Evolutionary conservation across 257 asterid species (phyloP).

Genomic region (Ilex asprella): DNA sequence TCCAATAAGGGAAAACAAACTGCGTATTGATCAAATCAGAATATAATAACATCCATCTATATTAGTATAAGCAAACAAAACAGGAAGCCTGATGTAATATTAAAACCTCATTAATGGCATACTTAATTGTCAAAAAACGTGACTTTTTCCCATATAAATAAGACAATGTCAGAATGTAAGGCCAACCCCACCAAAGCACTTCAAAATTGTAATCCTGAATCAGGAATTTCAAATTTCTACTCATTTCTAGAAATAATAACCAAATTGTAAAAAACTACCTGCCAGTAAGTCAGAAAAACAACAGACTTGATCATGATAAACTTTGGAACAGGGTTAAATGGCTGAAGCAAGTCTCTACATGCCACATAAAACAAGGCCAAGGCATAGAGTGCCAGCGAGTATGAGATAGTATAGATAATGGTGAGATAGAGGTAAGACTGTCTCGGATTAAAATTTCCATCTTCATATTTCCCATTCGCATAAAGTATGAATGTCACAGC

Average conservation of each 20-base stretch:
- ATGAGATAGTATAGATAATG: slow-evolving; percentile 85
- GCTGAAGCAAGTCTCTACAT: slow-evolving; percentile 91
- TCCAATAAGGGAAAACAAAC: too few species aligned
- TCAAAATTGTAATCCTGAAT: slow-evolving; percentile 5
- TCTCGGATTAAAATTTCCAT: slow-evolving; percentile 78
- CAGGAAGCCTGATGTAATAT: too few species aligned
- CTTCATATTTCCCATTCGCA: slow-evolving; percentile 87
- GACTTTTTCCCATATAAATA: background rate
- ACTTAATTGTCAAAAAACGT: background rate
- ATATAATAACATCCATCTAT: too few species aligned
- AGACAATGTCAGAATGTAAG: too few species aligned
- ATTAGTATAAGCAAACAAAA: too few species aligned
- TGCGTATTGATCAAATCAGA: too few species aligned
- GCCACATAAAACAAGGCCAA: slow-evolving; percentile 91
- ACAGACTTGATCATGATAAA: slow-evolving; percentile 91
- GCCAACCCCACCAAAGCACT: background rate
- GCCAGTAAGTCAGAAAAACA: slow-evolving; percentile 94
- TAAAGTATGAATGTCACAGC: slow-evolving; percentile 70
- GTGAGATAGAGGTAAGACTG: slow-evolving; percentile 96
- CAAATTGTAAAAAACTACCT: slow-evolving; percentile 36
- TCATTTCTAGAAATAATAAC: background rate
- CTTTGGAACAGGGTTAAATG: slow-evolving; percentile 96
- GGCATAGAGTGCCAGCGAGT: slow-evolving; percentile 89
- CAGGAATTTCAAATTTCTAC: too few species aligned
- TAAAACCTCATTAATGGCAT: background rate